phyloP scores from a whole-genome alignment of 495 filamentous ascomycete species.

The Tuber brumale region DNA sequence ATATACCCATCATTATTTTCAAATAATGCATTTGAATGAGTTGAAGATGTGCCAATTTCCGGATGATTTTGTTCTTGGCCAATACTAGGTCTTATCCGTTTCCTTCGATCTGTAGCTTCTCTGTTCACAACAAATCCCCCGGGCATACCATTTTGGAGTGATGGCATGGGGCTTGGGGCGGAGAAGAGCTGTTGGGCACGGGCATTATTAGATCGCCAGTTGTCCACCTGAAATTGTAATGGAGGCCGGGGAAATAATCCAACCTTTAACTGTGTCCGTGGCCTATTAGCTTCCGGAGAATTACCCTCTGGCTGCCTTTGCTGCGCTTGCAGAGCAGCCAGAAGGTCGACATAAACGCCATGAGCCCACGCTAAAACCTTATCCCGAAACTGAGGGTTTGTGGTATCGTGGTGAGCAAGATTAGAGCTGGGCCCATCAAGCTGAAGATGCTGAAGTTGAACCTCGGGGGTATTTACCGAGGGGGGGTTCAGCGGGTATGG shows the following conservation, averaged over 20 bases:
- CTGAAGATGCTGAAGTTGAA: conserved; percentile 44
- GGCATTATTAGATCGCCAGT: conserved; percentile 24
- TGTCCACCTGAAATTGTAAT: conserved; percentile 37
- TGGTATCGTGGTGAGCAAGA: conserved; percentile 37
- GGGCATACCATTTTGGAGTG: conserved; percentile 2
- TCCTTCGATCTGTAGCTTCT: conserved; percentile 21
- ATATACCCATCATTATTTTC: conserved; percentile 19
- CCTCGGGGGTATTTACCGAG: conserved; percentile 40
- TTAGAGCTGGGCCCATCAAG: conserved; percentile 37
- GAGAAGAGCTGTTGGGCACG: conserved; percentile 9
- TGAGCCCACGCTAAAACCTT: conserved; percentile 79
- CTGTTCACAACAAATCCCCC: conserved; percentile 1
- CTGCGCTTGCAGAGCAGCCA: conserved; percentile 65
- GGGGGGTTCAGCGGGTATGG: conserved; percentile 30
- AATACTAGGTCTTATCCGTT: conserved; percentile 16
- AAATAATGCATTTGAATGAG: conserved; percentile 29
- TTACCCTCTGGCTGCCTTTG: conserved; percentile 47
- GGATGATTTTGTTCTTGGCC: conserved; percentile 22
- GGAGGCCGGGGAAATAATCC: conserved; percentile 53
- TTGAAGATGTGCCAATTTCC: conserved; percentile 36
- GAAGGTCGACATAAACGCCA: conserved; percentile 76
- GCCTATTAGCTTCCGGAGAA: conserved; percentile 43
- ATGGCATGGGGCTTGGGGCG: conserved; percentile 5
- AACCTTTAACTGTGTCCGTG: conserved; percentile 48
- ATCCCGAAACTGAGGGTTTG: conserved; percentile 66